phyloP scores from a whole-genome alignment of 2,329 filamentous ascomycete species.

The Aspergillus ibericus region DNA sequence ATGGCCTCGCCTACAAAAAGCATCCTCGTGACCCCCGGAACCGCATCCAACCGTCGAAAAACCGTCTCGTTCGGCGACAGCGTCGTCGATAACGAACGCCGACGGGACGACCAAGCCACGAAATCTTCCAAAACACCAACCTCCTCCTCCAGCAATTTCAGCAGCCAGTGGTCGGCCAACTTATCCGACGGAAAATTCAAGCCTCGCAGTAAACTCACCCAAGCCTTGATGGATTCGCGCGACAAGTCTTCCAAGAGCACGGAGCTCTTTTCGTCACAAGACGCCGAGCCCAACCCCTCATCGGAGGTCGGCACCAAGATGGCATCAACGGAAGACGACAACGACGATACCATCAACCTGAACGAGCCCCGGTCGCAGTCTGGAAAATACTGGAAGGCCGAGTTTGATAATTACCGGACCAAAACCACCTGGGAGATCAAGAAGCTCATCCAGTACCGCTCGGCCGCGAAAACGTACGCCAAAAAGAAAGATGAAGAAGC shows the following conservation, averaged over 20 bases:
- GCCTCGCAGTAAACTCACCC: constrained; percentile 43
- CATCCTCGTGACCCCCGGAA: constrained; percentile 65
- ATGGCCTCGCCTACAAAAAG: constrained; percentile 58
- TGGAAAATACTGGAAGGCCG: constrained; percentile 62
- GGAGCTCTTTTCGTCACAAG: constrained; percentile 14
- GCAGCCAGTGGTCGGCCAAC: constrained; percentile 41
- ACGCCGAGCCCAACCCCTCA: constrained; percentile 14
- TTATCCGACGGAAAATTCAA: constrained; percentile 35
- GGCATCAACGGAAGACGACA: constrained; percentile 28
- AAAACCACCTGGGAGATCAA: constrained; percentile 61
- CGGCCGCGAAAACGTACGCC: constrained; percentile 60
- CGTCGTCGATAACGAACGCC: constrained; percentile 57
- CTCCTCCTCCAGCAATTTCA: constrained; percentile 50
- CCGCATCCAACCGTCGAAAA: constrained; percentile 56
- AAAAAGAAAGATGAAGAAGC: constrained; percentile 60
- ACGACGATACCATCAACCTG: constrained; percentile 55
- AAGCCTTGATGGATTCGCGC: constrained; percentile 42
- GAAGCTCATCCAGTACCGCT: constrained; percentile 61
- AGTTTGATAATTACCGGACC: constrained; percentile 59
- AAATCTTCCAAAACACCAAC: constrained; percentile 50
- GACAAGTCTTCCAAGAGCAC: constrained; percentile 33
- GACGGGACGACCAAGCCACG: constrained; percentile 44
- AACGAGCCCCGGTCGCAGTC: constrained; percentile 58
- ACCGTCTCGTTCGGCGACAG: constrained; percentile 62
- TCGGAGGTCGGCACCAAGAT: constrained; percentile 14